Conservation (phyloP, 305 asterid species). For the Fraxinus floribunda region DNA sequence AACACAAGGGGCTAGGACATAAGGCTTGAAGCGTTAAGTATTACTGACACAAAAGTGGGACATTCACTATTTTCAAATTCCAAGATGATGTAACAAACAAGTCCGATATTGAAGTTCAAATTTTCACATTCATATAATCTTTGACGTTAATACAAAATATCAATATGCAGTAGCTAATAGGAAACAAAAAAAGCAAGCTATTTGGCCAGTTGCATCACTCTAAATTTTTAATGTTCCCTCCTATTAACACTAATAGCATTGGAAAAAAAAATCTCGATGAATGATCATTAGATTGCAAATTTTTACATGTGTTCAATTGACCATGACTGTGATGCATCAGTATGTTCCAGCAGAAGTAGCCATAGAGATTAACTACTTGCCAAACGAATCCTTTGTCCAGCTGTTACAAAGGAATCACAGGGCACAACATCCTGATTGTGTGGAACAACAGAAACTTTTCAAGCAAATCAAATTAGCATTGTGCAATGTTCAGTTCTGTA, state of each 20-base stretch:
- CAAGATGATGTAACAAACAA: background rate
- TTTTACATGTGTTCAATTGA: background rate
- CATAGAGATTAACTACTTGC: background rate
- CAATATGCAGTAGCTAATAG: background rate
- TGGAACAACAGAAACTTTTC: background rate
- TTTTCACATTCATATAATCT: background rate
- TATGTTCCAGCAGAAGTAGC: background rate
- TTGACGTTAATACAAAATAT: background rate
- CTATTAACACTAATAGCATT: background rate
- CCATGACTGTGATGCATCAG: background rate
- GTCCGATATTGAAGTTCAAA: background rate
- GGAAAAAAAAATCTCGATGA: background rate
- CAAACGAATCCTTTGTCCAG: background rate
- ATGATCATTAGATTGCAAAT: background rate
- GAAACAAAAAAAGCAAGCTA: background rate
- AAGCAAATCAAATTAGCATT: background rate
- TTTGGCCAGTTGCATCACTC: background rate
- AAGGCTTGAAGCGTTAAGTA: background rate
- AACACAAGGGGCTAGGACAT: background rate
- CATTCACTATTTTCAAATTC: background rate
- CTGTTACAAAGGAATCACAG: background rate
- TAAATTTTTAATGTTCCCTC: background rate
- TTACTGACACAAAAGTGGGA: background rate
- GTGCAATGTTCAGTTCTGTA: background rate
- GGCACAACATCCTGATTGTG: background rate